A percentile compares a stretch with the other conserved stretches of the same genome.
Evolutionary conservation across 495 filamentous ascomycete genomes (phyloP).

Genomic region (Tuber umbilicatum): DNA sequence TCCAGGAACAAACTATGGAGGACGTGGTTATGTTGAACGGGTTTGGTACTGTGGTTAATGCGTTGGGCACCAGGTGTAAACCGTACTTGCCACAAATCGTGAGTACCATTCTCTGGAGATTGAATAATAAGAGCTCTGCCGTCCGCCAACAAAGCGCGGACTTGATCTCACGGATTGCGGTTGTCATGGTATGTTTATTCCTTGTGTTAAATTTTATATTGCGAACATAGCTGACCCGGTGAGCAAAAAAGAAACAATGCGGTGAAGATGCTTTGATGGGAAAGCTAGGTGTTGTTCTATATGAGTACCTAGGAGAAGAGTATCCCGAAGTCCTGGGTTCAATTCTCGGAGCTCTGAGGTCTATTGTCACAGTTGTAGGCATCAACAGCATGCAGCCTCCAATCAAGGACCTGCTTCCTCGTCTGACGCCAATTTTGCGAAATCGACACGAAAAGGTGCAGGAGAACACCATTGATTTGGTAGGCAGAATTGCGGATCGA

Average conservation of each 20-base stretch:
- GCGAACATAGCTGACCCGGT: constrained; percentile 14
- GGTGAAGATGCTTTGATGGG: constrained; percentile 93
- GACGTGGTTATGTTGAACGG: constrained; percentile 95
- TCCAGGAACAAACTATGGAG: constrained; percentile 97
- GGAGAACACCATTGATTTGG: constrained; percentile 98
- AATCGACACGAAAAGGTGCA: constrained; percentile 99
- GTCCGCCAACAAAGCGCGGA: constrained; percentile 97
- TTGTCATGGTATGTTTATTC: constrained; percentile 63
- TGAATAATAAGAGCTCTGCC: constrained; percentile 95
- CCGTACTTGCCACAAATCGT: constrained; percentile 95
- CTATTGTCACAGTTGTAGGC: constrained; percentile 96
- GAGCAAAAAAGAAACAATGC: constrained; percentile 61
- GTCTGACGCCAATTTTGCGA: constrained; percentile 90
- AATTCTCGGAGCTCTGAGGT: constrained; percentile 87
- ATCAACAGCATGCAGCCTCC: constrained; percentile 98
- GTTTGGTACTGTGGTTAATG: constrained; percentile 97
- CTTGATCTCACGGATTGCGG: constrained; percentile 89
- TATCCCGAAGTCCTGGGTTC: constrained; percentile 97
- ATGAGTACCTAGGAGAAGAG: constrained; percentile 98
- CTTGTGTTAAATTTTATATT: neutral
- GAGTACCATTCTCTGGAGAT: constrained; percentile 89
- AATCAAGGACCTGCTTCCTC: constrained; percentile 93
- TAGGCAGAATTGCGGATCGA: constrained; percentile 96
- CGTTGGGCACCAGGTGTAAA: constrained; percentile 87
- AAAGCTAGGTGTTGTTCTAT: constrained; percentile 92